A percentile compares a stretch with the other conserved stretches of the same genome.
Conservation (phyloP, 2,329 filamentous ascomycete genomes). For the Nemania bipapillata region DNA sequence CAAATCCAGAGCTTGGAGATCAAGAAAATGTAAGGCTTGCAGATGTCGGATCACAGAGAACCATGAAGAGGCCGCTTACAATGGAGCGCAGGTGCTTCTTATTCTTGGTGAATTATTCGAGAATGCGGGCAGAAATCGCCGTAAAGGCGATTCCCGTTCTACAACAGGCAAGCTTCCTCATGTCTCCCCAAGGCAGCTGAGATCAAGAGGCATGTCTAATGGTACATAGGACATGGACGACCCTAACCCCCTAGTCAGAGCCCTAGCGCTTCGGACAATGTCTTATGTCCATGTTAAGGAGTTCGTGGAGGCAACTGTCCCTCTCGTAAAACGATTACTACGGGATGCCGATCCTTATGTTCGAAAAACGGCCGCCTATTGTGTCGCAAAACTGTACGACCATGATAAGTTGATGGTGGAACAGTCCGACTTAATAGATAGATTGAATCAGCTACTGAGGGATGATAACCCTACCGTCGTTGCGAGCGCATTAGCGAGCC, state of each 20-base stretch:
- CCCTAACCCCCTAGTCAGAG: slow-evolving; percentile 88
- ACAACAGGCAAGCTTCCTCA: slow-evolving; percentile 69
- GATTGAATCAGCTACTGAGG: slow-evolving; percentile 85
- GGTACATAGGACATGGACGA: slow-evolving; percentile 85
- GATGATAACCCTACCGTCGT: slow-evolving; percentile 98
- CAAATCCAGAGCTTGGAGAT: slow-evolving; percentile 93
- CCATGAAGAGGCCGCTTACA: slow-evolving; percentile 32
- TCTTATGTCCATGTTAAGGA: slow-evolving; percentile 97
- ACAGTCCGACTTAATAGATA: slow-evolving; percentile 88
- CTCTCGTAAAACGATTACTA: slow-evolving; percentile 83
- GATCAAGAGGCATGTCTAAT: slow-evolving; percentile 36
- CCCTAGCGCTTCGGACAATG: slow-evolving; percentile 91
- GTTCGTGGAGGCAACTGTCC: slow-evolving; percentile 90
- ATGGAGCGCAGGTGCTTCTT: slow-evolving; percentile 82
- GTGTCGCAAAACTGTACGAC: slow-evolving; percentile 96
- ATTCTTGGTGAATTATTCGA: slow-evolving; percentile 95
- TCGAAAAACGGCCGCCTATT: slow-evolving; percentile 95
- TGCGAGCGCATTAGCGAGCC: slow-evolving; percentile 85
- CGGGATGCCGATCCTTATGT: slow-evolving; percentile 93
- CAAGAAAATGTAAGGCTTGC: slow-evolving; percentile 88
- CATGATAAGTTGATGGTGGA: slow-evolving; percentile 93
- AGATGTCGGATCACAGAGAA: neutral
- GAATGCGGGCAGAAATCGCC: slow-evolving; percentile 92
- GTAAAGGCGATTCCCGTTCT: slow-evolving; percentile 91
- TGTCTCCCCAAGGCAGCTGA: neutral